phyloP scores from a whole-genome alignment of 768 basidiomycete species.

The Trametes villosa region DNA sequence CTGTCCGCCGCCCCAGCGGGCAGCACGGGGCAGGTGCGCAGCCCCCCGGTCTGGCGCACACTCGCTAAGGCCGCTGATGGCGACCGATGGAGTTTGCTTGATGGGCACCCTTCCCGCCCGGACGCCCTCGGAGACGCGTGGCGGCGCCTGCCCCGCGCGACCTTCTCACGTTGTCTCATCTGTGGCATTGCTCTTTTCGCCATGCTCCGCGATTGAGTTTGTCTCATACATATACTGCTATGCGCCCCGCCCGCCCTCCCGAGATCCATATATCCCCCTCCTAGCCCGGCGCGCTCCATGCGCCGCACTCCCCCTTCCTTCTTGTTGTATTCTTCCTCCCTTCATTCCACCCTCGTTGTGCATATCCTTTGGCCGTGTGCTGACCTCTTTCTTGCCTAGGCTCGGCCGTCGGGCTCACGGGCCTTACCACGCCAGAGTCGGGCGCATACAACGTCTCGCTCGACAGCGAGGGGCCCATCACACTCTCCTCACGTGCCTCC shows the following conservation, averaged over 20 bases:
- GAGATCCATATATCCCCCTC: slow-evolving; percentile 11
- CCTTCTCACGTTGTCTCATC: slow-evolving; percentile 14
- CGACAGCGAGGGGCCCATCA: slow-evolving; percentile 37
- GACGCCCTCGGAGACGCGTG: background rate
- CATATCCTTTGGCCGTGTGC: slow-evolving; percentile 1
- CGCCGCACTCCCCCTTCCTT: background rate
- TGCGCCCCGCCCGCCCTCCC: background rate
- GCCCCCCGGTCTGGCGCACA: slow-evolving; percentile 5
- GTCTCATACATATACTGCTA: slow-evolving; percentile 16
- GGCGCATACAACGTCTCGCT: slow-evolving; percentile 64
- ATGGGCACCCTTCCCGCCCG: slow-evolving; percentile 5
- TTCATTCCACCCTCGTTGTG: background rate
- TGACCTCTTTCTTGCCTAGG: slow-evolving; percentile 44
- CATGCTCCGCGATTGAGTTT: background rate
- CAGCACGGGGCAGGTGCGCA: slow-evolving; percentile 5
- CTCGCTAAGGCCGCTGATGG: slow-evolving; percentile 21
- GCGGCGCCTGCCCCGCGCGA: slow-evolving; percentile 1
- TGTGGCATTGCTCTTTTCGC: slow-evolving; percentile 10
- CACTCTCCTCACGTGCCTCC: slow-evolving; percentile 45
- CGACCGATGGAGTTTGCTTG: slow-evolving; percentile 16
- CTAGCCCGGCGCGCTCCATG: background rate
- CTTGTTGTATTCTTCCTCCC: background rate
- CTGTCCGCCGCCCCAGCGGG: background rate
- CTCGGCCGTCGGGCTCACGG: slow-evolving; percentile 61
- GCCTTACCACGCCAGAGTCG: slow-evolving; percentile 58